A percentile compares a stretch with the other conserved stretches of the same genome.
Conservation (phyloP, 495 filamentous ascomycete genomes). For the Xylaria cubensis region DNA sequence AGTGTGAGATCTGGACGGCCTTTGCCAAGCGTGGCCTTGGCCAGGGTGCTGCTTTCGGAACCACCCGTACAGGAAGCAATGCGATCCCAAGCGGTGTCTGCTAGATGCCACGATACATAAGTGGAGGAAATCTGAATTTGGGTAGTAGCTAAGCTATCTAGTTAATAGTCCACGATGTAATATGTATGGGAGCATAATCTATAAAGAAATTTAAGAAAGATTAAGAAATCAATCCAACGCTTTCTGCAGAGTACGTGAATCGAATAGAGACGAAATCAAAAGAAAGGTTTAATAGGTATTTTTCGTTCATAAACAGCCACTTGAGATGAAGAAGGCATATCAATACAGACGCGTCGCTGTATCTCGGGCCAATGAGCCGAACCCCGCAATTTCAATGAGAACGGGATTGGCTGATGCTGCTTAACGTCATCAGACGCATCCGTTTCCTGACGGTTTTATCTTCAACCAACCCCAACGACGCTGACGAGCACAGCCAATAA, state of each 20-base stretch:
- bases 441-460: neutral
- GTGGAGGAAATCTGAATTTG: conserved; percentile 11
- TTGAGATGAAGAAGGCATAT: neutral
- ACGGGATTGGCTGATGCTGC: neutral
- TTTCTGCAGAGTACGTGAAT: neutral
- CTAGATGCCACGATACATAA: conserved; percentile 25
- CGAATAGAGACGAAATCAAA: neutral
- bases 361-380: neutral
- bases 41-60: conserved; percentile 39
- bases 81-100: conserved; percentile 39
- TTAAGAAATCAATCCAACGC: neutral
- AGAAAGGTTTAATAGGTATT: neutral
- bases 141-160: neutral
- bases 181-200: conserved; percentile 6
- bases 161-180: conserved; percentile 1
- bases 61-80: conserved; percentile 36
- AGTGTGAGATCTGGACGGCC: conserved; percentile 59
- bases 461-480: neutral
- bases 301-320: neutral
- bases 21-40: conserved; percentile 61
- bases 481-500: neutral
- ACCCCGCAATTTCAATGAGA: neutral
- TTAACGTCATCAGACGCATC: conserved; percentile 5
- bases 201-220: neutral
- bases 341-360: neutral